Base-by-base conservation (phyloP, 2,329 filamentous ascomycete species). In the Monilinia fructigena region DNA sequence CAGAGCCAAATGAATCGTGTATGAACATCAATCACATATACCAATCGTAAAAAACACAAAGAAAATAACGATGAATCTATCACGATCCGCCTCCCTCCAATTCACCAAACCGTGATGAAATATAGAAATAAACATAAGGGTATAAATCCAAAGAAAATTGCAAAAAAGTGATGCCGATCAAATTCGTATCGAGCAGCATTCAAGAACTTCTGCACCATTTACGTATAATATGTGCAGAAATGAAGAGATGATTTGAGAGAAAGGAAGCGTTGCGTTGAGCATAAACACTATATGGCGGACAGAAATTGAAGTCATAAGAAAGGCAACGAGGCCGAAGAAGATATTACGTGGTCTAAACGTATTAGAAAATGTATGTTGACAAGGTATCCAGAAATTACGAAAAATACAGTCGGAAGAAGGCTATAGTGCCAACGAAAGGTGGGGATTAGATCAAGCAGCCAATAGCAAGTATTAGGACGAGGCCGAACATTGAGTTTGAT, bases 321-420 rank as follows among this genome's bases (percentile, higher is more conserved):
- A n/a, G 14, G 14, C 23, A 45, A 26, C 31, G 26, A 55, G n/a
- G 38, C 53, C 56, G 40, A 28, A 47, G 38, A 54, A 48, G 23
- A 28, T 63, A 47, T 67, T 58, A 52, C 65, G 65, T 67, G 26
- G 35, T 63, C 65, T 60, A 67, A 60, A 47, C 60, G 65, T 58
- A 67, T 67, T 67, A 67, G 38, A 64, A 67, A 7, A 38, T 23
- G 38, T 64, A 47, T 38, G 47, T 31, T 50, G 6, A n/a, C n/a
- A 53, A 67, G n/a, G 20, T 23, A 45, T 64, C 26, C 35, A 31
- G 38, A 18, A 53, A 45, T 45, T 45, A 20, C 16, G 53, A 53
- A 42, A 26, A 47, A 8, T 58, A 48, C 28, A 45, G 38, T 38
- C 16, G 38, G 35, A 56, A 56, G 47, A 18, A 35, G 16, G 42